Percentiles rank a stretch among this genome's conserved stretches.
Evolutionary conservation across 495 filamentous ascomycete genomes (phyloP).

Genomic region (Pyronema omphalodes): DNA sequence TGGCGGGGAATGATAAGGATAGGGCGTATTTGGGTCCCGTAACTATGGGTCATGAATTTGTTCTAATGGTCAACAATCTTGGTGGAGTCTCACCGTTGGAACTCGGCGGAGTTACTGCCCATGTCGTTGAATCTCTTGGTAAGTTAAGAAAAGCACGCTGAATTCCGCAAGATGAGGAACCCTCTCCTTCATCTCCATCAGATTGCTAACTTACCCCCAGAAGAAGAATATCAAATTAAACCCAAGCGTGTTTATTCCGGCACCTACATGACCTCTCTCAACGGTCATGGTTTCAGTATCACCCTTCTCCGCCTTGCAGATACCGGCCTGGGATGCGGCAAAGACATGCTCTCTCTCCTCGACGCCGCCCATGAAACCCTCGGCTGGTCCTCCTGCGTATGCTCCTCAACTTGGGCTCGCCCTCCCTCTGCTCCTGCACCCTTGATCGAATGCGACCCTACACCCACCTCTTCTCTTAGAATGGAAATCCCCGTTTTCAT

Average conservation of each 20-base stretch:
- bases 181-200: constrained; percentile 25
- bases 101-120: constrained; percentile 71
- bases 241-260: constrained; percentile 31
- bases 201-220: no score
- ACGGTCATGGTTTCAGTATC: constrained; percentile 84
- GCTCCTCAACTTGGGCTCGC: constrained; percentile 30
- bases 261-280: constrained; percentile 65
- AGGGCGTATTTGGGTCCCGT: constrained; percentile 55
- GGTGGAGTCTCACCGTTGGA: constrained; percentile 83
- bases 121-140: constrained; percentile 61
- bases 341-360: constrained; percentile 68
- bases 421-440: background rate
- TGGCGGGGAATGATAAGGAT: constrained; percentile 63
- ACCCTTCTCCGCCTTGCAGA: constrained; percentile 64
- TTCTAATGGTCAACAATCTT: constrained; percentile 81
- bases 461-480: constrained; percentile 14
- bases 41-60: constrained; percentile 36
- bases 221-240: constrained; percentile 9
- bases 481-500: constrained; percentile 43
- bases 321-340: constrained; percentile 55
- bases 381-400: constrained; percentile 66
- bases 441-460: background rate
- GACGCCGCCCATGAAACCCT: constrained; percentile 70
- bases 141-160: background rate
- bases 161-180: constrained; percentile 28